Percentiles rank a stretch among this genome's conserved stretches.
Evolutionary conservation across 306 rosid genomes (phyloP).

Genomic region (Cucumis cinereus): DNA sequence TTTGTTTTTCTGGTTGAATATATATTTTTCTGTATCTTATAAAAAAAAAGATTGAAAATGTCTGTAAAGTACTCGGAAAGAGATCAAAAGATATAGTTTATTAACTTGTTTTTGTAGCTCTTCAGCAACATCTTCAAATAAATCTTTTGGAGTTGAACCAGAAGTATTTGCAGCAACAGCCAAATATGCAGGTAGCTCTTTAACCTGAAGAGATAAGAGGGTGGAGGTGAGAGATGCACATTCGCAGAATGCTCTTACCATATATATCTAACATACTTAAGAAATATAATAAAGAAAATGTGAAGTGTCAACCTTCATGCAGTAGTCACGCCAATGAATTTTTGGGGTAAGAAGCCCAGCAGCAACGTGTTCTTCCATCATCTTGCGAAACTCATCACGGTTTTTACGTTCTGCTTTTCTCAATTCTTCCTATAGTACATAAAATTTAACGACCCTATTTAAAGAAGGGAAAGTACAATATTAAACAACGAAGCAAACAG

Average conservation of each 20-base stretch:
- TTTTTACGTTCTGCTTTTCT: slow-evolving; percentile 83
- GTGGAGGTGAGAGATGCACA: background rate
- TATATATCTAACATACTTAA: background rate
- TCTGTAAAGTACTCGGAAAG: background rate
- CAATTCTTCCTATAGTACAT: slow-evolving; percentile 60
- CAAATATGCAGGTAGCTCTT: slow-evolving; percentile 59
- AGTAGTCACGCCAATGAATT: slow-evolving; percentile 88
- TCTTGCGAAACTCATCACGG: slow-evolving; percentile 81
- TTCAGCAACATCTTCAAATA: slow-evolving; percentile 79
- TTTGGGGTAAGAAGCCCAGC: slow-evolving; percentile 65
- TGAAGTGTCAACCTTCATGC: slow-evolving; percentile 35
- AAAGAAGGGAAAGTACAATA: slow-evolving; percentile 4
- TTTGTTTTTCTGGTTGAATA: no score
- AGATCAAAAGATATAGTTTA: slow-evolving; percentile 12
- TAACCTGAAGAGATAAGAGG: slow-evolving; percentile 32
- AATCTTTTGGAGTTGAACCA: slow-evolving; percentile 83
- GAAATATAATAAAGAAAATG: slow-evolving; percentile 1
- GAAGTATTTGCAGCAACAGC: slow-evolving; percentile 77
- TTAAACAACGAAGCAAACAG: slow-evolving; percentile 6
- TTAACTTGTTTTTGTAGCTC: slow-evolving; percentile 78
- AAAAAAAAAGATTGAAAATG: background rate
- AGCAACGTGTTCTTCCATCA: slow-evolving; percentile 75
- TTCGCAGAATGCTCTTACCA: background rate
- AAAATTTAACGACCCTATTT: slow-evolving; percentile 15
- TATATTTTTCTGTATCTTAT: no score